Evolutionary conservation across 208 protist species (phyloP).

Genomic region (Acanthamoeba royreba): DNA sequence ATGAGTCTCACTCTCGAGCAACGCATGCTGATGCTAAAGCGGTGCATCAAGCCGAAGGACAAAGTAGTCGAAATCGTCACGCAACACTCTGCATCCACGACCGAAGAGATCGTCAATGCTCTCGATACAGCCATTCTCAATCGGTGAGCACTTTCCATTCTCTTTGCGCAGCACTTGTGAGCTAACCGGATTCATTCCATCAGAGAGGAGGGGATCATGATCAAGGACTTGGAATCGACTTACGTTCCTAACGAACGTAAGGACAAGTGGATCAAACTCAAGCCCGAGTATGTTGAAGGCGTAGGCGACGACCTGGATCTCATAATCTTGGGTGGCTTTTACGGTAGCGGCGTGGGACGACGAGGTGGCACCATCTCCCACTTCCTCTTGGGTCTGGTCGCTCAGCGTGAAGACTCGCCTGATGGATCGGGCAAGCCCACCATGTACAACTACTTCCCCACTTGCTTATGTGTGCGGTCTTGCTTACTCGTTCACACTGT

Average conservation of each 20-base stretch:
- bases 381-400: slow-evolving; percentile 60
- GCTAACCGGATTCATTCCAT: too few relatives aligned
- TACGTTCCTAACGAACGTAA: slow-evolving; percentile 66
- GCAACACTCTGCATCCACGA: not conserved
- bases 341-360: slow-evolving; percentile 46
- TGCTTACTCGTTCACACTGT: not conserved
- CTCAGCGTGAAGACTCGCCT: not conserved
- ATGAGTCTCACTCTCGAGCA: slow-evolving; percentile 50
- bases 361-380: slow-evolving; percentile 67
- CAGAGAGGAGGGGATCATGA: slow-evolving; percentile 70
- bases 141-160: not conserved
- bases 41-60: slow-evolving; percentile 42
- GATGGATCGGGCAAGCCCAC: not conserved
- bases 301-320: slow-evolving; percentile 69
- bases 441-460: not conserved
- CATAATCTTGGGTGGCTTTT: slow-evolving; percentile 65
- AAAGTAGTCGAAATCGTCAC: slow-evolving; percentile 58
- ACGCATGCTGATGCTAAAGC: slow-evolving; percentile 42
- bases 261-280: slow-evolving; percentile 69
- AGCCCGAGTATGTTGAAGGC: slow-evolving; percentile 71
- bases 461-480: not conserved
- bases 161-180: too few relatives aligned
- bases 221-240: slow-evolving; percentile 51
- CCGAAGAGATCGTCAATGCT: not conserved
- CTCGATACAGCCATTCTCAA: slow-evolving; percentile 55